phyloP scores from a whole-genome alignment of 768 basidiomycete genomes.

The Boletus eberwhitei region DNA sequence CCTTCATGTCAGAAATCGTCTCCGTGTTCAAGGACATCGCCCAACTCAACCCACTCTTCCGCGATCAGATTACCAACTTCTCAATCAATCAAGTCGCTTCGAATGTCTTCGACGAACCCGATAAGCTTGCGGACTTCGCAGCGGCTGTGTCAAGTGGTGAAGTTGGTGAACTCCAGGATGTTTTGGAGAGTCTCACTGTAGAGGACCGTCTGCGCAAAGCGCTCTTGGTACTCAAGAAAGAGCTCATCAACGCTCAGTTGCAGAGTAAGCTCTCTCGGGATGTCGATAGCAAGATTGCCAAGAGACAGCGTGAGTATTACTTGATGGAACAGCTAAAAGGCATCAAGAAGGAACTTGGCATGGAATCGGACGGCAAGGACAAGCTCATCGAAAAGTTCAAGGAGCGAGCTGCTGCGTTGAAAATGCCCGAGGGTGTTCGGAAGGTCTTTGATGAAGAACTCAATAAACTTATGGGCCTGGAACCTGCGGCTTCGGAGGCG shows the following conservation, averaged over 20 bases:
- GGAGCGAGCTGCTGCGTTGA: constrained; percentile 73
- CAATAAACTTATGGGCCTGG: constrained; percentile 82
- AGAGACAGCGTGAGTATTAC: constrained; percentile 92
- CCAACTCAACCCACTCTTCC: constrained; percentile 94
- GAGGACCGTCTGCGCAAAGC: constrained; percentile 90
- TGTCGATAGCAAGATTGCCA: constrained; percentile 92
- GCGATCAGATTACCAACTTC: constrained; percentile 97
- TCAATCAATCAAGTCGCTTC: constrained; percentile 88
- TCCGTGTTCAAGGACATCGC: constrained; percentile 99
- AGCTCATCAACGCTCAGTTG: constrained; percentile 93
- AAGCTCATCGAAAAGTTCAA: constrained; percentile 90
- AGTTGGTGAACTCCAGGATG: constrained; percentile 87
- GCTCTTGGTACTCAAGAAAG: constrained; percentile 92
- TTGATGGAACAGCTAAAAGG: constrained; percentile 96
- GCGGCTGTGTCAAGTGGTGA: constrained; percentile 96
- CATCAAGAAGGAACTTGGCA: constrained; percentile 94
- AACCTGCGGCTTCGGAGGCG: constrained; percentile 89
- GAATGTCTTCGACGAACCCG: constrained; percentile 96
- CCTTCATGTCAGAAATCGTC: constrained; percentile 95
- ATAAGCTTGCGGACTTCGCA: constrained; percentile 95
- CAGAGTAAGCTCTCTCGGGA: constrained; percentile 91
- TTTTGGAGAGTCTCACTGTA: constrained; percentile 81
- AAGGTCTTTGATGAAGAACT: constrained; percentile 98
- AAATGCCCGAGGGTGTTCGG: constrained; percentile 85
- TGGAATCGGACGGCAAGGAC: constrained; percentile 95